These are phyloP conservation scores for Actinomortierella wolfii DNA, from an alignment of 371 early-diverging fungal species.

Conservation along the genomic window DNA sequence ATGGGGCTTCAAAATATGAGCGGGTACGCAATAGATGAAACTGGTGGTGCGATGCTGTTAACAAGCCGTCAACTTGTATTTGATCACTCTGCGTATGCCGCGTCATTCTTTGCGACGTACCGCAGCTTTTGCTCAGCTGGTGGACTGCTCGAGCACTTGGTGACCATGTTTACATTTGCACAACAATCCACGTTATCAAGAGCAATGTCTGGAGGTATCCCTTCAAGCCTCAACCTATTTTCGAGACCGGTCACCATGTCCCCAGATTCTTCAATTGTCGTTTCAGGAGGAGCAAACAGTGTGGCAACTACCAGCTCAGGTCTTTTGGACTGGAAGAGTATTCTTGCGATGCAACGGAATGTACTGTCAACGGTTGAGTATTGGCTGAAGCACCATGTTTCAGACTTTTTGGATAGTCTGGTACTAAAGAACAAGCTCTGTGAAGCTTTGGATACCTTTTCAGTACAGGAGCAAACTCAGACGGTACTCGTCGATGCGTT, in stretches of 20 bases:
- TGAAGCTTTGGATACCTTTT: slow-evolving; percentile 17
- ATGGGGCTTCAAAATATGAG: slow-evolving; percentile 53
- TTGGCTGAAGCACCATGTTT: slow-evolving; percentile 67
- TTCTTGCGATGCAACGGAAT: slow-evolving; percentile 49
- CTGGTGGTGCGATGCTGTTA: slow-evolving; percentile 47
- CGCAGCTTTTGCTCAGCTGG: slow-evolving; percentile 56
- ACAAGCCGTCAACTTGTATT: slow-evolving; percentile 40
- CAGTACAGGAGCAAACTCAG: slow-evolving; percentile 17
- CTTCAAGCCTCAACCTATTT: slow-evolving; percentile 20
- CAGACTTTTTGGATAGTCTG: slow-evolving; percentile 71
- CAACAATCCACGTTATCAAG: slow-evolving; percentile 16
- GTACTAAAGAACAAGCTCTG: slow-evolving; percentile 29
- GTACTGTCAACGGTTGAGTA: slow-evolving; percentile 64
- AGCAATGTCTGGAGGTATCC: slow-evolving; percentile 7
- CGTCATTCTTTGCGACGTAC: slow-evolving; percentile 62
- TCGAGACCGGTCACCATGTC: slow-evolving; percentile 5
- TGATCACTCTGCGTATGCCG: slow-evolving; percentile 54
- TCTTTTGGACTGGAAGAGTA: slow-evolving; percentile 48
- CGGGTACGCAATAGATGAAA: slow-evolving; percentile 50
- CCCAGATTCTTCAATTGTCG: background rate
- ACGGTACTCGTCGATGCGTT: slow-evolving; percentile 6
- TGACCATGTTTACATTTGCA: slow-evolving; percentile 51
- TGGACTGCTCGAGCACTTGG: slow-evolving; percentile 56
- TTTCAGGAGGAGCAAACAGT: background rate
- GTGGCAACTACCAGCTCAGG: background rate